Base-by-base conservation (phyloP, 495 filamentous ascomycete species). In the Xylaria palmicola region DNA sequence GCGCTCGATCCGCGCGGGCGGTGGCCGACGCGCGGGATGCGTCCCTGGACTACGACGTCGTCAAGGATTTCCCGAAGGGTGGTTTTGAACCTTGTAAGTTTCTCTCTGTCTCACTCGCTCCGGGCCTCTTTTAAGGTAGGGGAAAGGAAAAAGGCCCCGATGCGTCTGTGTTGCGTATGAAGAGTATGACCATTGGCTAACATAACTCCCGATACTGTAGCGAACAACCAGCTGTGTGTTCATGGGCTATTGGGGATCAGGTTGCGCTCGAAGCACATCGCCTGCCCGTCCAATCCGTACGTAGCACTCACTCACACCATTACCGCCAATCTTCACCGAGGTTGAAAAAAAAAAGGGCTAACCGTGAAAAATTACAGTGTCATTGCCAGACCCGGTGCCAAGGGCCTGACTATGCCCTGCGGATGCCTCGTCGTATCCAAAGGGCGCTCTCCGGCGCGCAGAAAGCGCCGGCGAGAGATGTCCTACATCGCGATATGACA, bases 161-260 rank as follows among this genome's bases (percentile, higher is more conserved):
- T n/a, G n/a, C n/a, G n/a, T n/a, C n/a, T n/a, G n/a, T n/a, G n/a
- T n/a, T n/a, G n/a, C n/a, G n/a, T n/a, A n/a, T n/a, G n/a, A n/a
- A n/a, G 6, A 34, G 2, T 24, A 15, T n/a, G 9, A 17, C 1
- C 17, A 26, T 19, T 15, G 1, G 41, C 50, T 54, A 30, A 61
- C 50, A 10, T 10, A 8, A 26, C 10, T 10, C 6, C 24, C 12
- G 20, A n/a, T n/a, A n/a, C 15, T 13, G 3, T 36, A 61, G 59
- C 59, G 59, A 61, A 61, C 49, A 61, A 61, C 59, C 59, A 61
- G 59, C 59, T 61, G 59, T 61, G 59, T 61, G 32, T 61, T 61
- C 59, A 61, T 48, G 59, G 59, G 59, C 40, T 61, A 36, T 39
- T 61, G 50, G 59, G 59, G 9, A 61, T 61, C 27, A 61, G 55